Percentiles rank a stretch among this genome's conserved stretches.
These are phyloP conservation scores for Dendrostoma leiphaemia DNA, from an alignment of 2,329 filamentous ascomycete genomes.

Conservation along the genomic window DNA sequence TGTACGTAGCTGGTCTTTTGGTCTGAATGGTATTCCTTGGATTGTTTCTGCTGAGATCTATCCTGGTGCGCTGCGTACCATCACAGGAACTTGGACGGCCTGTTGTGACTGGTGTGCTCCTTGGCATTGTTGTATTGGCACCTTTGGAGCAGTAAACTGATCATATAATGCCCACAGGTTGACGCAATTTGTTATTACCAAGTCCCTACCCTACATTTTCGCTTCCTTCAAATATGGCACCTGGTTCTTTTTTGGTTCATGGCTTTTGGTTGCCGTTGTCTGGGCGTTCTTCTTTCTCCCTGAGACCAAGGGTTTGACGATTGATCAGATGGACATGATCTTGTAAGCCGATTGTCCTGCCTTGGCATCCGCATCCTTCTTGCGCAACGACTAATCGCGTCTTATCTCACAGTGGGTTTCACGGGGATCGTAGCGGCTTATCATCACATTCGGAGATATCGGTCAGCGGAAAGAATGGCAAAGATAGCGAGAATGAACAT, in stretches of 20 bases:
- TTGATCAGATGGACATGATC: slow-evolving; percentile 48
- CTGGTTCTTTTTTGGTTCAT: slow-evolving; percentile 56
- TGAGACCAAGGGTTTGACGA: slow-evolving; percentile 53
- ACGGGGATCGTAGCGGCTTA: no score
- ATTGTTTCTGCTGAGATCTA: slow-evolving; percentile 45
- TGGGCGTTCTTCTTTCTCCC: slow-evolving; percentile 53
- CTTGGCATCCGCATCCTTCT: no score
- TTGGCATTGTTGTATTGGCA: no score
- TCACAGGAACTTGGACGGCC: slow-evolving; percentile 40
- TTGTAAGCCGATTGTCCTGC: no score
- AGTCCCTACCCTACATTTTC: slow-evolving; percentile 44
- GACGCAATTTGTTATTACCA: slow-evolving; percentile 42
- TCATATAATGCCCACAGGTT: slow-evolving; percentile 21
- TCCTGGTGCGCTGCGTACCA: slow-evolving; percentile 39
- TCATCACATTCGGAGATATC: no score
- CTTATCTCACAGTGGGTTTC: no score
- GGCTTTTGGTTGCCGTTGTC: slow-evolving; percentile 45
- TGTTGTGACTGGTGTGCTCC: slow-evolving; percentile 34
- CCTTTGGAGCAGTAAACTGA: not conserved
- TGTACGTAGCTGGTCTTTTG: slow-evolving; percentile 35
- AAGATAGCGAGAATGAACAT: no score
- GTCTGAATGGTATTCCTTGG: slow-evolving; percentile 45
- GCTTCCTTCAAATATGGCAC: slow-evolving; percentile 45
- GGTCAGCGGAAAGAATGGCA: no score
- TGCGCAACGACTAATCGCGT: no score